Percentiles rank a stretch among this genome's conserved stretches.
Evolutionary conservation across 371 early-diverging fungal species (phyloP).

Genomic region (Circinella minor): DNA sequence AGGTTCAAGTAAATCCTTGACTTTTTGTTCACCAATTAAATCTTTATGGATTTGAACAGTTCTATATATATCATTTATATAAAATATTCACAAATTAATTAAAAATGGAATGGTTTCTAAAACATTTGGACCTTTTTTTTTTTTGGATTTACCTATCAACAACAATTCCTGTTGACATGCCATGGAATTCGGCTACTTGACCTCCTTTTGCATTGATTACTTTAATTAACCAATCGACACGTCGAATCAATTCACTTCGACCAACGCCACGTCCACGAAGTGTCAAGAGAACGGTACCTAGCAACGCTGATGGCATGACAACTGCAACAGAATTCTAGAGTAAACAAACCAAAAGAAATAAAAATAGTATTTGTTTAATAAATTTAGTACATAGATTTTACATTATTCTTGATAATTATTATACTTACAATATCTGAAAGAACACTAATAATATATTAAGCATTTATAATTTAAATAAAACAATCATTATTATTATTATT

Average conservation of each 20-base stretch:
- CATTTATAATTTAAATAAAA: background rate
- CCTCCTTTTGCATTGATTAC: slow-evolving; percentile 79
- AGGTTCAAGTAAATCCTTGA: slow-evolving; percentile 79
- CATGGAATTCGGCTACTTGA: slow-evolving; percentile 83
- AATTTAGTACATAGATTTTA: no score
- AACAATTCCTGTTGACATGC: slow-evolving; percentile 66
- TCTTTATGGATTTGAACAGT: slow-evolving; percentile 67
- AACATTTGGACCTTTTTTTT: background rate
- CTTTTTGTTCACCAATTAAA: slow-evolving; percentile 71
- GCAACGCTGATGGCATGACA: slow-evolving; percentile 87
- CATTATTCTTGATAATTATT: background rate
- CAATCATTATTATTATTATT: background rate
- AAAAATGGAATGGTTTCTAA: background rate
- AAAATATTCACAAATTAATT: background rate
- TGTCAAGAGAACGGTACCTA: slow-evolving; percentile 83
- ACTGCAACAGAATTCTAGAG: slow-evolving; percentile 64
- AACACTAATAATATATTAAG: slow-evolving; percentile 46
- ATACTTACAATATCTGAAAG: slow-evolving; percentile 72
- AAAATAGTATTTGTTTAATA: no score
- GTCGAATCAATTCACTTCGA: slow-evolving; percentile 78
- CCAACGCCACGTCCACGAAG: slow-evolving; percentile 88
- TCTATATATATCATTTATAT: slow-evolving; percentile 6
- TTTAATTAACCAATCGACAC: slow-evolving; percentile 79
- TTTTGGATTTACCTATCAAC: slow-evolving; percentile 67
- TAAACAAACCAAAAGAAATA: no score